Percentiles rank a stretch among this genome's conserved stretches.
Evolutionary conservation across 805 yeast species (phyloP).

Genomic region (Saccharomycopsis babjevae): DNA sequence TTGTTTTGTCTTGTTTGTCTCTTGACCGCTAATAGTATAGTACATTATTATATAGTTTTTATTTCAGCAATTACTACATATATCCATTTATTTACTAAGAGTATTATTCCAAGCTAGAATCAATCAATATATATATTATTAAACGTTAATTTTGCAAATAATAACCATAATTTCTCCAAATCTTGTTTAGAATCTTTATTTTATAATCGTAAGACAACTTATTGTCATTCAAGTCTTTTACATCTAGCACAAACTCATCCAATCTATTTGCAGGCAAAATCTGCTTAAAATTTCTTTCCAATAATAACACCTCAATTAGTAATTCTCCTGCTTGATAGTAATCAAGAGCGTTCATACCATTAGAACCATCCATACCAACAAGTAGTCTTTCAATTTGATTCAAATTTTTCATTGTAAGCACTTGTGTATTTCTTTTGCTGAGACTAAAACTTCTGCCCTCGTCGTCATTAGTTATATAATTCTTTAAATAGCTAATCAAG

Average conservation of each 20-base stretch:
- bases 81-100: not conserved
- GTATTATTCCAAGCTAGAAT: not conserved
- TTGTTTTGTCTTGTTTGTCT: not conserved
- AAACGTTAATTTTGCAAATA: conserved; percentile 18
- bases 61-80: not conserved
- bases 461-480: conserved; percentile 24
- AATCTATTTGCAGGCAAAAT: conserved; percentile 42
- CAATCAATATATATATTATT: not conserved
- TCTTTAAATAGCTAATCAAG: conserved; percentile 21
- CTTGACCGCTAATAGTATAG: not conserved
- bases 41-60: not conserved
- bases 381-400: conserved; percentile 52
- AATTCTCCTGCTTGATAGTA: conserved; percentile 46
- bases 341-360: conserved; percentile 12
- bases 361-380: conserved; percentile 21
- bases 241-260: conserved; percentile 51
- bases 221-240: conserved; percentile 45
- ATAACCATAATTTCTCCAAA: conserved; percentile 50
- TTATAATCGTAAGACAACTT: conserved; percentile 31
- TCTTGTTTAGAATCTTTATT: conserved; percentile 40
- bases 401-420: conserved; percentile 33
- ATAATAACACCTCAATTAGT: conserved; percentile 52
- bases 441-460: conserved; percentile 31
- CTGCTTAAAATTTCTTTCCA: conserved; percentile 39
- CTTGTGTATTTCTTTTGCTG: conserved; percentile 24